Evolutionary conservation across 1,139 yeast genomes (phyloP).

Genomic region (Magnusiomyces tetraspermus): DNA sequence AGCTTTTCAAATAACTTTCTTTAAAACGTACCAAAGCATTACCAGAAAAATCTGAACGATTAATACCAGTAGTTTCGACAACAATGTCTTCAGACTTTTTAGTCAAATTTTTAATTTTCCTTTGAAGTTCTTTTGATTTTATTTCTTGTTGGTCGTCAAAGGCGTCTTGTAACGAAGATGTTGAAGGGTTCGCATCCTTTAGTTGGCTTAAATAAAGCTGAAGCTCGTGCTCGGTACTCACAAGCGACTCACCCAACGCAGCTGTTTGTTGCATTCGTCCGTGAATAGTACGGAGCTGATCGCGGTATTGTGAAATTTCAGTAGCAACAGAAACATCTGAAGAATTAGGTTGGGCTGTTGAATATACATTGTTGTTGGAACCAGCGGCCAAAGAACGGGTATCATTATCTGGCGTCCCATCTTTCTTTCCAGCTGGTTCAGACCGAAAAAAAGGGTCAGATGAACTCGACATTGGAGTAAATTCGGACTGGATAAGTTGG

Average conservation of each 20-base stretch:
- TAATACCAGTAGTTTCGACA: neutral
- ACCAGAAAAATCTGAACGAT: neutral
- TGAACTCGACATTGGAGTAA: neutral
- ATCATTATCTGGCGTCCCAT: neutral
- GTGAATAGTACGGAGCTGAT: conserved; percentile 12
- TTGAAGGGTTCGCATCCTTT: neutral
- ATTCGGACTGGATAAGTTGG: neutral
- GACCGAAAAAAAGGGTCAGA: neutral
- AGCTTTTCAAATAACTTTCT: neutral
- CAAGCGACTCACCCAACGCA: conserved; percentile 13
- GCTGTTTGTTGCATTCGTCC: conserved; percentile 13
- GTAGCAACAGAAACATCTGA: neutral
- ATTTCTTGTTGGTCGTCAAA: conserved; percentile 47
- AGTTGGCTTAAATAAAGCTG: conserved; percentile 12
- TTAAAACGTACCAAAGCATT: neutral
- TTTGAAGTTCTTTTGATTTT: conserved; percentile 35
- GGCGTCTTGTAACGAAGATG: conserved; percentile 27
- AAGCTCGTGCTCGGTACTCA: conserved; percentile 15
- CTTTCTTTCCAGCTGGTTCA: neutral
- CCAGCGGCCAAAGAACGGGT: neutral
- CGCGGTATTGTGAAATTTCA: conserved; percentile 6
- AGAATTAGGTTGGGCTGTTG: neutral
- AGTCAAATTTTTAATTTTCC: conserved; percentile 29
- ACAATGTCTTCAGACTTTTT: conserved; percentile 25
- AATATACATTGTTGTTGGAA: neutral